Conservation (phyloP, 495 filamentous ascomycete species). For the Podospora comata region DNA sequence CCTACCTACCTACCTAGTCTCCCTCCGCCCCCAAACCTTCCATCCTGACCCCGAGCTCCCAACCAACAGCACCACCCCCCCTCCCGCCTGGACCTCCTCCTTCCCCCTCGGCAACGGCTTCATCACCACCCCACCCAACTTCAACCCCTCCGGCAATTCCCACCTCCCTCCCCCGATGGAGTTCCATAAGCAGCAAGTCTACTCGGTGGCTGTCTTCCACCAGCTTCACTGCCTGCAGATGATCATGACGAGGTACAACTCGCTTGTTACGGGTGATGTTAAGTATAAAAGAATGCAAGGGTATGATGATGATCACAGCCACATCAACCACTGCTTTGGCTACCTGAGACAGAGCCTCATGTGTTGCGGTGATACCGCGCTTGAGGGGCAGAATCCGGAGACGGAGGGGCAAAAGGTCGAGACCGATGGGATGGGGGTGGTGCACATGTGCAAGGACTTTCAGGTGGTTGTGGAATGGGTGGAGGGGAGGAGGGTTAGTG, state of each 20-base stretch:
- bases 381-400: slow-evolving; percentile 45
- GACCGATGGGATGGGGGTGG: slow-evolving; percentile 48
- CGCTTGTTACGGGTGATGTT: slow-evolving; percentile 26
- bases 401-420: slow-evolving; percentile 39
- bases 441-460: slow-evolving; percentile 47
- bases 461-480: slow-evolving; percentile 34
- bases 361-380: slow-evolving; percentile 44
- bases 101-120: not conserved
- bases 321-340: slow-evolving; percentile 48
- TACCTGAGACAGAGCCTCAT: slow-evolving; percentile 49
- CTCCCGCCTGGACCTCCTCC: not conserved
- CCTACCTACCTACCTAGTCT: not conserved
- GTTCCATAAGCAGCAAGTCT: not conserved
- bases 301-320: slow-evolving; percentile 28
- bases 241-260: slow-evolving; percentile 30
- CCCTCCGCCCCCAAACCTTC: not conserved
- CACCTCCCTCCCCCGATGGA: not conserved
- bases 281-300: slow-evolving; percentile 31
- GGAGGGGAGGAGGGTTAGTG: slow-evolving; percentile 38
- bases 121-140: not conserved
- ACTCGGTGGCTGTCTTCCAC: slow-evolving; percentile 28
- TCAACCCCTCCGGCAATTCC: not conserved
- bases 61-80: not conserved
- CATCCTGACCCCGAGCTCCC: not conserved
- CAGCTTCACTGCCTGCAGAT: slow-evolving; percentile 49